Evolutionary conservation across 306 rosid species (phyloP), one percentile per base, ranked within the genome.

Genomic region (Quercus variabilis): DNA sequence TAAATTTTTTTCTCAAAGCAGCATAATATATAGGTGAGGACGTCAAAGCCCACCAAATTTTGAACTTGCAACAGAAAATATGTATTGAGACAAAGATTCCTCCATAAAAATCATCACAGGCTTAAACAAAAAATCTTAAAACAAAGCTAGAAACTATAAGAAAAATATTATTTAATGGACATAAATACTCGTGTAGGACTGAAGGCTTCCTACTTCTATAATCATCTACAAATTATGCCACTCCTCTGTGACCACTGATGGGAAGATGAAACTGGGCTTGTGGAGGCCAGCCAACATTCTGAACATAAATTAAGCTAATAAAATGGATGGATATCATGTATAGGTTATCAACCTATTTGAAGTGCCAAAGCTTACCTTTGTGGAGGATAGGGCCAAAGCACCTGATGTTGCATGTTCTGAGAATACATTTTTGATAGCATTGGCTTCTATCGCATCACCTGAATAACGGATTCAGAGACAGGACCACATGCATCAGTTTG

Each of bases 361-460:
- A 80, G 74, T 64, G 35, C 19, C 58, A 31, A 67, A 41, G 8
- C 28, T 83, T 91, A 94, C 99, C 97, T 94, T 94, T n/a, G 99
- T 90, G 69, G 97, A 94, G 71, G 97, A 94, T 76, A 92, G 82
- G 55, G 94, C 90, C 79, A 94, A 90, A 86, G 89, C 76, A 81
- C 95, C 89, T 3, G 92, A 90, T 74, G 71, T 74, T 71, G 83
- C 92, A 75, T 75, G 88, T 73, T 82, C 86, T 69, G 80, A 74
- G 77, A 91, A 95, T 31, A 89, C 15, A 52, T 91, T 89, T 89
- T 88, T 92, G 76, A 95, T 95, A 78, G 98, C 98, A 83, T 78
- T 90, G 54, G 94, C 98, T 90, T 95, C 98, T 57, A 90, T 82
- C 20, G 90, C 85, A 85, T 95, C 99, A 55, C 97, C 96, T 92